Percentiles rank a stretch among this genome's conserved stretches.
These are phyloP conservation scores for Spizellomyces punctatus DNA, from an alignment of 192 early-diverging fungal genomes.

Conservation along the genomic window DNA sequence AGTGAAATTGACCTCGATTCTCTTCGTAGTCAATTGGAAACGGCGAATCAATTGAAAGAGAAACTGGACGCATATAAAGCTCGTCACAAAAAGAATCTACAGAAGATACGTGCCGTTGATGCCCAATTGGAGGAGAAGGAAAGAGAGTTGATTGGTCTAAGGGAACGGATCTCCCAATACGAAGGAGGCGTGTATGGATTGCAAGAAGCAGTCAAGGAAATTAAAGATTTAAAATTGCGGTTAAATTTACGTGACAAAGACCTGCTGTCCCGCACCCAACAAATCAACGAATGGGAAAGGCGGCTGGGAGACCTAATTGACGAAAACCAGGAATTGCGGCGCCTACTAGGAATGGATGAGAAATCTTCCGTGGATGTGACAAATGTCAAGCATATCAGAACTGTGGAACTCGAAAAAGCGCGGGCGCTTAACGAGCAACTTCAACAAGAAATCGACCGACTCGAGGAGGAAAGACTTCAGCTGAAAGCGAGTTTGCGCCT, in stretches of 20 bases:
- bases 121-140: conserved; percentile 48
- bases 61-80: conserved; percentile 39
- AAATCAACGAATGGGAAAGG: conserved; percentile 47
- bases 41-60: conserved; percentile 37
- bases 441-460: conserved; percentile 49
- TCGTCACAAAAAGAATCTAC: conserved; percentile 27
- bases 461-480: conserved; percentile 56
- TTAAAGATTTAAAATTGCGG: conserved; percentile 49
- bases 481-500: conserved; percentile 46
- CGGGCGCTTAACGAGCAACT: conserved; percentile 41
- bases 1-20: conserved; percentile 19
- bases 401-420: conserved; percentile 51
- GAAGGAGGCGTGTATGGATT: conserved; percentile 52
- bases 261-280: conserved; percentile 33
- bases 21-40: conserved; percentile 25
- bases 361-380: conserved; percentile 48
- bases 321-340: conserved; percentile 49
- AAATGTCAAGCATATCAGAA: conserved; percentile 38
- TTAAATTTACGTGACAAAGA: conserved; percentile 45
- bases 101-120: conserved; percentile 33
- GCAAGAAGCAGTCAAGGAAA: conserved; percentile 50
- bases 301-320: conserved; percentile 48
- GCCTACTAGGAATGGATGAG: conserved; percentile 33
- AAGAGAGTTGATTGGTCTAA: conserved; percentile 41
- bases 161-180: conserved; percentile 41